Conservation (phyloP, 2,329 filamentous ascomycete genomes). For the Zelopaecilomyces penicillatus region DNA sequence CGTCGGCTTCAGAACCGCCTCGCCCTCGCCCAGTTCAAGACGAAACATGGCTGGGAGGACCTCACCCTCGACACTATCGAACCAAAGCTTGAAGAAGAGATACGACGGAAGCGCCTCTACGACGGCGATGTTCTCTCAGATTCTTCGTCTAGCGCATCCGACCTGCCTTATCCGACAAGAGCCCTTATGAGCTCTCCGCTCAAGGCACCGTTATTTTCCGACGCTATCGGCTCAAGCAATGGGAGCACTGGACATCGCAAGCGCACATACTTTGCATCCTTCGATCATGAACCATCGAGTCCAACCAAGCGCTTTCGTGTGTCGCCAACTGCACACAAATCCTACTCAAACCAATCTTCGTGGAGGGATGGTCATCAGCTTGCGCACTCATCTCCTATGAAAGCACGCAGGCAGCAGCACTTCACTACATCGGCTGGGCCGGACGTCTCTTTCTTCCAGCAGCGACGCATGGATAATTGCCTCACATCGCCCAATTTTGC, state of each 20-base stretch:
- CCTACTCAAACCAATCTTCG: slow-evolving; percentile 45
- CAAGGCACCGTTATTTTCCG: slow-evolving; percentile 76
- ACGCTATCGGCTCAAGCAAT: slow-evolving; percentile 64
- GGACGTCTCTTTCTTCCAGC: slow-evolving; percentile 70
- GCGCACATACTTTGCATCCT: slow-evolving; percentile 52
- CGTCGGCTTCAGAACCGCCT: slow-evolving; percentile 87
- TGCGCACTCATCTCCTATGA: slow-evolving; percentile 79
- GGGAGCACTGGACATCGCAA: slow-evolving; percentile 59
- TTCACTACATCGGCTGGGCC: slow-evolving; percentile 65
- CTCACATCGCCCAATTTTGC: slow-evolving; percentile 53
- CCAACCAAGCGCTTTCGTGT: slow-evolving; percentile 61
- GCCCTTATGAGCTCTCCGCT: slow-evolving; percentile 77
- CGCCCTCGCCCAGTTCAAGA: slow-evolving; percentile 93
- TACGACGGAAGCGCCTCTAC: slow-evolving; percentile 61
- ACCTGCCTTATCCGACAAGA: slow-evolving; percentile 59
- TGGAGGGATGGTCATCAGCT: slow-evolving; percentile 75
- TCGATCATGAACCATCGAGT: slow-evolving; percentile 47
- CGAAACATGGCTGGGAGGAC: slow-evolving; percentile 90
- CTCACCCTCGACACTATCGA: slow-evolving; percentile 80
- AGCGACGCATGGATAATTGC: slow-evolving; percentile 54
- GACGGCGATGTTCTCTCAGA: slow-evolving; percentile 74
- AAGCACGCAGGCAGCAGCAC: slow-evolving; percentile 64
- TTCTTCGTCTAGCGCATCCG: slow-evolving; percentile 76
- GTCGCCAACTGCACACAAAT: slow-evolving; percentile 52
- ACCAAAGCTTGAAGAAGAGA: slow-evolving; percentile 71